phyloP scores from a whole-genome alignment of 1,284 basidiomycete genomes.

The Flammula alnicola region DNA sequence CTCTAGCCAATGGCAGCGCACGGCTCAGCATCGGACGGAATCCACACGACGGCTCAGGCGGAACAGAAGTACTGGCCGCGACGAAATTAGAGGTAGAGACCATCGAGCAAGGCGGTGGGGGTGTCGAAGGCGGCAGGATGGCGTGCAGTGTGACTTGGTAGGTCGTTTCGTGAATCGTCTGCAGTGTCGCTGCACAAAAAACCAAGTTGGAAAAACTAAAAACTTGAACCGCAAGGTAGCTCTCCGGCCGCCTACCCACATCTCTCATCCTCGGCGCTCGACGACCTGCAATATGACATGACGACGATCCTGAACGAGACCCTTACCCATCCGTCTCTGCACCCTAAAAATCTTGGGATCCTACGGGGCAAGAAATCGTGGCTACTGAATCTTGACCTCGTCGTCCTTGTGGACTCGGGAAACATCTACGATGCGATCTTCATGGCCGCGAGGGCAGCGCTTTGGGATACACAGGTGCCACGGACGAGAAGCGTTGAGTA shows the following conservation, averaged over 20 bases:
- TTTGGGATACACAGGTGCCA: conserved; percentile 83
- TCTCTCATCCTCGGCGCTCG: conserved; percentile 60
- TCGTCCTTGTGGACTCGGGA: conserved; percentile 73
- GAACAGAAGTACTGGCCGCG: conserved; percentile 72
- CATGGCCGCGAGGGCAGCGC: conserved; percentile 73
- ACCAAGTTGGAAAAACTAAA: background rate
- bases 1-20: conserved; percentile 81
- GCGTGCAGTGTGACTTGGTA: conserved; percentile 77
- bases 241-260: conserved; percentile 79
- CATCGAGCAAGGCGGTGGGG: conserved; percentile 45
- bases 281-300: conserved; percentile 75
- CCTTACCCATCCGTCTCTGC: conserved; percentile 63
- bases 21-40: conserved; percentile 67
- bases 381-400: conserved; percentile 69
- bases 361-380: conserved; percentile 68
- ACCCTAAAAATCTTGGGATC: conserved; percentile 65
- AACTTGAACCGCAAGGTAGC: conserved; percentile 47
- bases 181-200: background rate
- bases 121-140: conserved; percentile 61
- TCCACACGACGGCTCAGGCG: conserved; percentile 58
- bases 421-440: conserved; percentile 78
- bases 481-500: conserved; percentile 71
- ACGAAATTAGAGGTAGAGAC: conserved; percentile 76
- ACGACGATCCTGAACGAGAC: conserved; percentile 60
- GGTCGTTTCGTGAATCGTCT: too few relatives aligned